phyloP scores from a whole-genome alignment of 1,139 yeast species.

The Kodamaea sp. region DNA sequence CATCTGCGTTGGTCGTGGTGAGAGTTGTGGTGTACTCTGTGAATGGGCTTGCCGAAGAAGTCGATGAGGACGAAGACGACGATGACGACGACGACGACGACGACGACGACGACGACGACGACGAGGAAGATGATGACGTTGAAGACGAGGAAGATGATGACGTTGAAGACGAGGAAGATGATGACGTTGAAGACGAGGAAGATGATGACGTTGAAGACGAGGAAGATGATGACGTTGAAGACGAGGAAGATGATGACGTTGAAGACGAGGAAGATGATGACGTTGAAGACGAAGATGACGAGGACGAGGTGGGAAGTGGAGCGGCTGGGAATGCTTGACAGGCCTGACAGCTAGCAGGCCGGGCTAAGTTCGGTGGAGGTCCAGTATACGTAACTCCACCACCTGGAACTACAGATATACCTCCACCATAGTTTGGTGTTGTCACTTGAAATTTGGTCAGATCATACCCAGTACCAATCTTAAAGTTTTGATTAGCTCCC shows the following conservation, averaged over 20 bases:
- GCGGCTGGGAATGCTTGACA: constrained; percentile 7
- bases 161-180: neutral
- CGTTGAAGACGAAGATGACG: constrained; percentile 2
- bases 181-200: neutral
- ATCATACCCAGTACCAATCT: constrained; percentile 26
- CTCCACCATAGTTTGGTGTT: constrained; percentile 18
- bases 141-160: neutral
- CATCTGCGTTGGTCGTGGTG: no score
- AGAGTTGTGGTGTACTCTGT: no score
- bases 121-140: neutral
- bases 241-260: neutral
- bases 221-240: neutral
- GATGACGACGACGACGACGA: neutral
- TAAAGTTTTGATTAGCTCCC: constrained; percentile 16
- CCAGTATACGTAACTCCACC: constrained; percentile 23
- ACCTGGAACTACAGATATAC: constrained; percentile 15
- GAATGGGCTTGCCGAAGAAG: no score
- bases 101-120: neutral
- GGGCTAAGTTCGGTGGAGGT: constrained; percentile 7
- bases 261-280: constrained; percentile 1
- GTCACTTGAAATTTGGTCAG: constrained; percentile 8
- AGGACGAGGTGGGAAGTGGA: neutral
- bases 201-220: neutral
- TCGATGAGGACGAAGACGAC: neutral
- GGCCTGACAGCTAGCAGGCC: constrained; percentile 5